These are phyloP conservation scores for Triticum timopheevii DNA, from an alignment of 176 grass and related monocot genomes.

Conservation along the genomic window DNA sequence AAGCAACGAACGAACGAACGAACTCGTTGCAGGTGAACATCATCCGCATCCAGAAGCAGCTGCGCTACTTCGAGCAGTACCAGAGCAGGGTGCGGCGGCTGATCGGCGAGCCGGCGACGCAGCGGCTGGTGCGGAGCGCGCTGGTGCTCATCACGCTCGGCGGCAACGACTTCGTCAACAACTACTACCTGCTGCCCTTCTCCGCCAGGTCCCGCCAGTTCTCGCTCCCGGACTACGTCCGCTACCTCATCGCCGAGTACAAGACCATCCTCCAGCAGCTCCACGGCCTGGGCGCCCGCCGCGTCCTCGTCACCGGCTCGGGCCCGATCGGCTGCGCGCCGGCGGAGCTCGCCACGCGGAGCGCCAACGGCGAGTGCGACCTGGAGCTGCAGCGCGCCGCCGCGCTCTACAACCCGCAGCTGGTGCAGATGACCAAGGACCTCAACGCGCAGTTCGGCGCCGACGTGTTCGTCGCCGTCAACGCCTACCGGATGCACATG, in stretches of 20 bases:
- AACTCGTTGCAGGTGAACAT: neutral
- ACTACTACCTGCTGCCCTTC: neutral
- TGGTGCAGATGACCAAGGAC: conserved; percentile 34
- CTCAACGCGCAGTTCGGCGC: conserved; percentile 40
- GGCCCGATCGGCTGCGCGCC: conserved; percentile 56
- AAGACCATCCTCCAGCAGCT: neutral
- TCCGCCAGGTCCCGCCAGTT: neutral
- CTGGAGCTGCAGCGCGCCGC: conserved; percentile 53
- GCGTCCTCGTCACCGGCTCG: conserved; percentile 52
- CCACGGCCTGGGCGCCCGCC: conserved; percentile 40
- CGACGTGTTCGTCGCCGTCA: conserved; percentile 60
- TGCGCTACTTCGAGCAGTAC: neutral
- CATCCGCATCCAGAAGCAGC: neutral
- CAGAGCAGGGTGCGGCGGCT: neutral
- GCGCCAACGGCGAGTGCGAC: conserved; percentile 47
- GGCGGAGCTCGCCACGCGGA: conserved; percentile 51
- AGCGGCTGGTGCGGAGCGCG: neutral
- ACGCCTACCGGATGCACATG: conserved; percentile 68
- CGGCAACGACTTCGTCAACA: neutral
- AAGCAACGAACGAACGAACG: too few species aligned
- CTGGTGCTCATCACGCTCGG: neutral
- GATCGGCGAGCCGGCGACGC: neutral
- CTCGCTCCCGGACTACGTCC: neutral
- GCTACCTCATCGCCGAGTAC: neutral
- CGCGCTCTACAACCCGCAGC: conserved; percentile 59